Percentiles rank a stretch among this genome's conserved stretches.
Evolutionary conservation across 2,329 filamentous ascomycete species (phyloP).

Genomic region (Talaromyces amestolkiae): DNA sequence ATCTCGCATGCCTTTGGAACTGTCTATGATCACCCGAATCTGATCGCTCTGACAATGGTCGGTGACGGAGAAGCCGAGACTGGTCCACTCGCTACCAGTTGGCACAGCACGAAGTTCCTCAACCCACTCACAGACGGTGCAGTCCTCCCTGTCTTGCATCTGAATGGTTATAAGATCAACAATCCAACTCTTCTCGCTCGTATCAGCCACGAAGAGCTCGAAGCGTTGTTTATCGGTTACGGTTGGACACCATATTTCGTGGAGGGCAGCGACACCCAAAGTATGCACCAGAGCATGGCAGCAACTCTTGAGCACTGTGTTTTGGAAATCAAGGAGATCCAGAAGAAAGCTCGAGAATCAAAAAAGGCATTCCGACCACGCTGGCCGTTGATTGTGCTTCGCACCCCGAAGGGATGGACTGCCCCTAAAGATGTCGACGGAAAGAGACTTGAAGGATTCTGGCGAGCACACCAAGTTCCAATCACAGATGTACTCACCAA

Average conservation of each 20-base stretch:
- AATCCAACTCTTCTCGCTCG: slow-evolving; percentile 72
- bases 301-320: slow-evolving; percentile 71
- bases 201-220: slow-evolving; percentile 70
- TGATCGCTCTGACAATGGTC: slow-evolving; percentile 75
- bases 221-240: slow-evolving; percentile 68
- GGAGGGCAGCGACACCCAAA: slow-evolving; percentile 68
- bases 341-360: slow-evolving; percentile 69
- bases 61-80: slow-evolving; percentile 81
- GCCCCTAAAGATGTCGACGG: slow-evolving; percentile 69
- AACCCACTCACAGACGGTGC: slow-evolving; percentile 76
- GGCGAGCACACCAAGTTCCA: slow-evolving; percentile 75
- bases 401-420: slow-evolving; percentile 78
- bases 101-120: slow-evolving; percentile 80
- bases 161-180: slow-evolving; percentile 85
- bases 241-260: slow-evolving; percentile 80
- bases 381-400: slow-evolving; percentile 78
- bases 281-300: slow-evolving; percentile 81
- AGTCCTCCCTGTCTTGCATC: slow-evolving; percentile 72
- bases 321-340: slow-evolving; percentile 64
- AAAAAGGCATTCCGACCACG: slow-evolving; percentile 67
- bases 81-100: slow-evolving; percentile 72
- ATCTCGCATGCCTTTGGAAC: slow-evolving; percentile 75
- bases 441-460: slow-evolving; percentile 72
- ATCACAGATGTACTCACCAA: slow-evolving; percentile 68
- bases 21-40: slow-evolving; percentile 70